Base-by-base conservation (phyloP, 176 grass and related monocot genomes). In the Avena insularis region DNA sequence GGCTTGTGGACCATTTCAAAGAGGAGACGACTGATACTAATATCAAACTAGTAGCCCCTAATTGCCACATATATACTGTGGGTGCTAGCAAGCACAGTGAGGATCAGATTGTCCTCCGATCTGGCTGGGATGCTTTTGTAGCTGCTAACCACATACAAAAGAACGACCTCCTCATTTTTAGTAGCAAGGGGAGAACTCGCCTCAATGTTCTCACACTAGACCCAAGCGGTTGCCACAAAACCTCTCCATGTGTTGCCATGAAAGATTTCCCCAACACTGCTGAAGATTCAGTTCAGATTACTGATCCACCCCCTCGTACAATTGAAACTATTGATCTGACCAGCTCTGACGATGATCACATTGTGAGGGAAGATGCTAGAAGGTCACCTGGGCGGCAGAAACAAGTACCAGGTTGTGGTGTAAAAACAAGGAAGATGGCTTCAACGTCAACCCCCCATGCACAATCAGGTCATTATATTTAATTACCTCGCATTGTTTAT, bases 81-180 rank as follows among this genome's bases (percentile, higher is more conserved):
- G 8, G 56, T 63, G 56, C 56, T 79, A 79, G 31, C 15, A 69
- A 69, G 66, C 15, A 69, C 33, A 69, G 33, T 36, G 66, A 69
- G 31, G 66, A 69, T 79, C 56, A 79, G 46, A 21, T 79, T 62
- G 38, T 79, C 43, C 56, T 79, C 77, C 11, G 40, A 23, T 62
- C 12, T 79, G 57, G 54, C 9, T 79, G 57, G 77, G 20, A 46
- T 46, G 20, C 11, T 62, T 79, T 79, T 79, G 56, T 79, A 43
- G 36, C 8, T 46, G 20, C 77, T 79, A 38, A 62, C 27, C 36
- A 46, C 4, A n/a, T 79, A 23, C 57, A 79, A 25, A 21, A 25
- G 38, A 45, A 15, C 1, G 78, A 79, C n/a, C 19, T 79, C 57
- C 29, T 79, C 56, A 46, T 79, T 62, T 62, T 79, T 36, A 61